Base-by-base conservation (phyloP, 1,139 yeast genomes). In the Taiozyma sp. region DNA sequence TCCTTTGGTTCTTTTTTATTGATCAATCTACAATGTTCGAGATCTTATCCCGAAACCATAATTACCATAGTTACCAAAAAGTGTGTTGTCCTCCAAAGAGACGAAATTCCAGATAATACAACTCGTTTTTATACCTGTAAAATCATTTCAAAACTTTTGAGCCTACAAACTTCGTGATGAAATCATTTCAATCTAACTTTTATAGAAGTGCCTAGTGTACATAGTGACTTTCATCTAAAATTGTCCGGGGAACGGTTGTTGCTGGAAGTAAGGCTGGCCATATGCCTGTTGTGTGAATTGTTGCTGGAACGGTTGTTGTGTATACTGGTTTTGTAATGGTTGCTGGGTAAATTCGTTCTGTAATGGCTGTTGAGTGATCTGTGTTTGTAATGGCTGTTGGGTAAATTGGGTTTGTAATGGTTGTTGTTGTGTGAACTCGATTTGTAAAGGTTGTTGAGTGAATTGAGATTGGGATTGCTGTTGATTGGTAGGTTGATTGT, bases 401-500 rank as follows among this genome's bases (percentile, higher is more conserved):
- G 6, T 24, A 24, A 24, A 19, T 19, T 19, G 19, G 19, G 19
- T 42, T 44, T 50, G 53, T n/a, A 16, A 9, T 28, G 34, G 42
- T 14, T 39, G 48, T 8, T 47, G 47, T 29, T 48, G 50, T n/a
- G 45, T 26, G 24, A 44, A 43, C 19, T 19, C 19, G 19, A 2
- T 19, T 19, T 19, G 19, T 19, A 19, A 19, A 19, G 19, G 19
- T 19, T 19, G 19, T 19, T 19, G 19, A 19, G 19, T 19, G 19
- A 19, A 19, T 19, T 61, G 68, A 42, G 57, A 67, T 44, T 62
- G 71, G 46, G 43, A 52, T 11, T 50, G 51, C 21, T 48, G 56
- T 37, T 47, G 40, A 16, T 50, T 52, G 26, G 57, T 52, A 44
- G 57, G 56, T 11, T 50, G 56, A 44, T 55, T 58, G 45, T 66